Conservation (phyloP, 1,284 basidiomycete genomes). For the Megacollybia platyphylla region DNA sequence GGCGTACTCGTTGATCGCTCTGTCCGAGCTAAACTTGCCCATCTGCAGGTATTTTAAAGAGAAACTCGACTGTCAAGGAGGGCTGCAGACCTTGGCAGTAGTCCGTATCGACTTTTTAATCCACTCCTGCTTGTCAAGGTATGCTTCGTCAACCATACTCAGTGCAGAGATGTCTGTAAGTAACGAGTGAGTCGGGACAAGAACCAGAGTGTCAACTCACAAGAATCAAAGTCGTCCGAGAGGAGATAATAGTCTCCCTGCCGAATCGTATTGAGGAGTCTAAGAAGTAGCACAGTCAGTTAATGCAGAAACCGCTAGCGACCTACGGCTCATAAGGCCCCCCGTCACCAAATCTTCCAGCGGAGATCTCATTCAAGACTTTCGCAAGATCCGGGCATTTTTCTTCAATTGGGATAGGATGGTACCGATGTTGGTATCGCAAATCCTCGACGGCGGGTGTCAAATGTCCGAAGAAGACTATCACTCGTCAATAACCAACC, state of each 20-base stretch:
- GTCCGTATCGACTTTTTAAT: slow-evolving; percentile 83
- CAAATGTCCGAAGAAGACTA: slow-evolving; percentile 77
- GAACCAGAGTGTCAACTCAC: slow-evolving; percentile 26
- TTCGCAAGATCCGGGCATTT: slow-evolving; percentile 70
- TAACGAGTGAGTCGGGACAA: slow-evolving; percentile 2
- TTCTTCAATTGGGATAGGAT: slow-evolving; percentile 66
- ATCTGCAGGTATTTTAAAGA: slow-evolving; percentile 35
- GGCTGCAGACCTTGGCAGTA: slow-evolving; percentile 47
- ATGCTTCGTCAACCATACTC: slow-evolving; percentile 78
- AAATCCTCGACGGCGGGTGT: slow-evolving; percentile 76
- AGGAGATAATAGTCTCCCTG: slow-evolving; percentile 75
- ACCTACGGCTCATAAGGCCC: slow-evolving; percentile 66
- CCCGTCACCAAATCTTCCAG: slow-evolving; percentile 68
- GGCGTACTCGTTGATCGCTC: slow-evolving; percentile 83
- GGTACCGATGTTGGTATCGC: slow-evolving; percentile 74
- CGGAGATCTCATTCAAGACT: slow-evolving; percentile 61
- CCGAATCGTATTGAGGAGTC: slow-evolving; percentile 60
- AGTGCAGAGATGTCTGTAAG: slow-evolving; percentile 64
- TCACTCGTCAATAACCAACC: slow-evolving; percentile 1
- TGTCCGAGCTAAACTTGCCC: slow-evolving; percentile 91
- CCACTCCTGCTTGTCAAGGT: slow-evolving; percentile 74
- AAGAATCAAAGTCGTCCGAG: slow-evolving; percentile 86
- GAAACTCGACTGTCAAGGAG: not conserved
- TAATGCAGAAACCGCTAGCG: slow-evolving; percentile 4
- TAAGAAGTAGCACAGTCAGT: slow-evolving; percentile 17